Conservation (phyloP, 2,329 filamentous ascomycete species). For the Hypoxylon sp. region DNA sequence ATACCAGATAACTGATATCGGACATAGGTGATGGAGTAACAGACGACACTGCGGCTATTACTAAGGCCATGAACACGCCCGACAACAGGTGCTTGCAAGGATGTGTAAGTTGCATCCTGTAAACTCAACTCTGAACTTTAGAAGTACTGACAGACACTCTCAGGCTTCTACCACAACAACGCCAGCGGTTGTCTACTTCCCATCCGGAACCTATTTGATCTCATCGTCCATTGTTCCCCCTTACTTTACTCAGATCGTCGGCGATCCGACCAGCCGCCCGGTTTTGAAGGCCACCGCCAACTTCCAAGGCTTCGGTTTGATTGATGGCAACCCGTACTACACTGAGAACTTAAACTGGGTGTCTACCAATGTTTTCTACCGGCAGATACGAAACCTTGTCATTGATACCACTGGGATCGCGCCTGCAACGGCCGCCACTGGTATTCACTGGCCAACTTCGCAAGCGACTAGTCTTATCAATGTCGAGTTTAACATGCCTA, state of each 20-base stretch:
- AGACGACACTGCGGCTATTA: constrained; percentile 64
- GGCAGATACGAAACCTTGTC: constrained; percentile 75
- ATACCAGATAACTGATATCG: constrained; percentile 17
- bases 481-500: constrained; percentile 63
- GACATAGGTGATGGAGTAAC: constrained; percentile 60
- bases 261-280: constrained; percentile 70
- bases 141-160: constrained; percentile 33
- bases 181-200: constrained; percentile 62
- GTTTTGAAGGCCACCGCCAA: constrained; percentile 66
- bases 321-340: constrained; percentile 69
- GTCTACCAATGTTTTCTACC: constrained; percentile 73
- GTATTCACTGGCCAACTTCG: constrained; percentile 75
- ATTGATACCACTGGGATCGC: constrained; percentile 65
- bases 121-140: background rate
- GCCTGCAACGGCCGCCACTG: constrained; percentile 54
- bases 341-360: constrained; percentile 57
- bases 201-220: constrained; percentile 68
- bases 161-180: constrained; percentile 60
- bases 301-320: constrained; percentile 70
- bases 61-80: constrained; percentile 59
- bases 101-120: constrained; percentile 56
- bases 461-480: constrained; percentile 70
- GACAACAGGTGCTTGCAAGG: constrained; percentile 60
- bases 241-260: constrained; percentile 74
- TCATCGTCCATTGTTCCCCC: constrained; percentile 71